Evolutionary conservation across 1,284 basidiomycete species (phyloP), one percentile per base, ranked within the genome.

Genomic region (Papiliotrema laurentii): DNA sequence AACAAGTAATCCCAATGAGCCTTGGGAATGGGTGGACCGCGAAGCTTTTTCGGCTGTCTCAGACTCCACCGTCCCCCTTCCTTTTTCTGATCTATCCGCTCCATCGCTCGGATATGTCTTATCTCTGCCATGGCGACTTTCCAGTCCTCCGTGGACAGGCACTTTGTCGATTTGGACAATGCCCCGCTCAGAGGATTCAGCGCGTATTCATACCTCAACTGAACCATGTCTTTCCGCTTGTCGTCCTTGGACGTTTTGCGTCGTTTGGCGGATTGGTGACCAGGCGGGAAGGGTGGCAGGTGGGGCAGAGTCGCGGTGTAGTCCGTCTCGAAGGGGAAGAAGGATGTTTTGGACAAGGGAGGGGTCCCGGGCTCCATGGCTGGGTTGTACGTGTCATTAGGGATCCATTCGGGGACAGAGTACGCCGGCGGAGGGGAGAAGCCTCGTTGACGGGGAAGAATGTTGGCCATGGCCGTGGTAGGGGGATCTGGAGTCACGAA

Each of bases 1-100:
- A 98, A 75, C 26, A 98, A 76, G 71, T 92, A 89, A 71, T 98
- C 96, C 89, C 91, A 94, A 62, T 97, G 92, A 0, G 86, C 82
- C 72, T 97, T 97, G 5, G 79, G 77, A 30, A 89, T 72, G 2
- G 84, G 82, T 7, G 90, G 89, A 7, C 84, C 86, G 47, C 88
- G 80, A 61, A 93, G 88, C 72, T 94, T 96, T 76, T 96, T 97
- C 1, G 91, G 89, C 64, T 99, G 96, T 41, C 93, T 79, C 65
- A 96, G 89, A 62, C 87, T 88, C 96, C 96, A 99, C 26, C 82
- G 78, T 1, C 85, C 86, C 13, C 80, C 79, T 16, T 82, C 79
- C 72, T 97, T 96, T 56, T 97, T 79, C 42, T 78, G 73, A 54
- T 98, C 92, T 45, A 98, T 85, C 6, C 86, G 80, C 43, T 93